These are phyloP conservation scores for Boletus reticulatus DNA, from an alignment of 768 basidiomycete species.

Conservation along the genomic window DNA sequence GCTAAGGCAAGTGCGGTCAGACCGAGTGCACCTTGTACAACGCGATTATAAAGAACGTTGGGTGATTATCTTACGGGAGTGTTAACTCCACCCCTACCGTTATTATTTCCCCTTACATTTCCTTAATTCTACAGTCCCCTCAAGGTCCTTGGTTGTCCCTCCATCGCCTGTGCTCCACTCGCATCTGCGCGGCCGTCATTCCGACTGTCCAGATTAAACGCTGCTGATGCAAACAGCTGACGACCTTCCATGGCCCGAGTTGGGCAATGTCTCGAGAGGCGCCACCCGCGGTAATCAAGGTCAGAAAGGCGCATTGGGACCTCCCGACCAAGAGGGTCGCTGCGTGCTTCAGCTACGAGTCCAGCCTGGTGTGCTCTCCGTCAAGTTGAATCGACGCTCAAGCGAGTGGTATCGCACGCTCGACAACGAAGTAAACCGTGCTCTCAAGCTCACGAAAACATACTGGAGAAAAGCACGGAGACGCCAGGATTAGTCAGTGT, in stretches of 20 bases:
- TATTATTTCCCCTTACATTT: conserved; percentile 24
- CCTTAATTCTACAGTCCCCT: conserved; percentile 11
- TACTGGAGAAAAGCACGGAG: conserved; percentile 83
- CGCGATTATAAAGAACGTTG: conserved; percentile 36
- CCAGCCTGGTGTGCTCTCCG: conserved; percentile 78
- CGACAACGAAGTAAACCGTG: conserved; percentile 75
- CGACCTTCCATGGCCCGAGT: conserved; percentile 84
- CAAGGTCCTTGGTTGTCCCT: conserved; percentile 14
- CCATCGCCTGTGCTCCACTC: conserved; percentile 6
- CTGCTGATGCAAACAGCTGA: conserved; percentile 47
- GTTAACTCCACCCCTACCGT: conserved; percentile 36
- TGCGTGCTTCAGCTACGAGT: conserved; percentile 77
- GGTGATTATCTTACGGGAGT: conserved; percentile 35
- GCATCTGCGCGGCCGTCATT: conserved; percentile 2
- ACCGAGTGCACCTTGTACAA: conserved; percentile 27
- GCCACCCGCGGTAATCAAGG: conserved; percentile 86
- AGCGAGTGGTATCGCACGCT: conserved; percentile 83
- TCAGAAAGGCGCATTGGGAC: conserved; percentile 74
- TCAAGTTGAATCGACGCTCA: conserved; percentile 68
- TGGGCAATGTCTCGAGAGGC: conserved; percentile 81
- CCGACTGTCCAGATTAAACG: conserved; percentile 4
- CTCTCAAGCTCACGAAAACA: conserved; percentile 81
- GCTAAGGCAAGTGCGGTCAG: conserved; percentile 29
- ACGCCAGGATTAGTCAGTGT: conserved; percentile 63
- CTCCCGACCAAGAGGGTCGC: conserved; percentile 73